Percentiles rank a stretch among this genome's conserved stretches.
Evolutionary conservation across 2,329 filamentous ascomycete genomes (phyloP).

Genomic region (Lachnellula hyalina): DNA sequence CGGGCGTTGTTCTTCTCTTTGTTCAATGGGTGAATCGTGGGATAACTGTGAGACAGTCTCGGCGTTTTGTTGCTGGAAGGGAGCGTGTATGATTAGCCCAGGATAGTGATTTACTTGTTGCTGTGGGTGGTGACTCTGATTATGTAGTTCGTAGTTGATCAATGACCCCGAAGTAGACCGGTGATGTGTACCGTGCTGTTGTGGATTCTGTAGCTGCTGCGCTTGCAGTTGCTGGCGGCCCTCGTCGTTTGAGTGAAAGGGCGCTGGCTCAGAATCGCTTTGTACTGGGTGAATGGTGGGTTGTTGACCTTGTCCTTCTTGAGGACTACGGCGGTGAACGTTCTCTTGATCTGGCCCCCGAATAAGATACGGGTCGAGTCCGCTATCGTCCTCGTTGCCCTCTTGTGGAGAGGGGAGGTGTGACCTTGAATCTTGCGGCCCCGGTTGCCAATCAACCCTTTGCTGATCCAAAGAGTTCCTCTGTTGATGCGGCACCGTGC

Average conservation of each 20-base stretch:
- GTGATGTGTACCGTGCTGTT: constrained; percentile 24
- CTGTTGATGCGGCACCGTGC: constrained; percentile 37
- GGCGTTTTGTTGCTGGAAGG: constrained; percentile 42
- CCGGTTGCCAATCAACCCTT: constrained; percentile 31
- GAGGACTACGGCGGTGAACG: constrained; percentile 5
- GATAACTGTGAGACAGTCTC: constrained; percentile 60
- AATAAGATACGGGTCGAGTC: constrained; percentile 28
- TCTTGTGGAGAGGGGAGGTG: constrained; percentile 29
- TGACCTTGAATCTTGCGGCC: constrained; percentile 28
- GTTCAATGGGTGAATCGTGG: constrained; percentile 49
- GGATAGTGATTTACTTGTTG: constrained; percentile 32
- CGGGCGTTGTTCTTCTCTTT: constrained; percentile 27
- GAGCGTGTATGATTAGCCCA: constrained; percentile 27
- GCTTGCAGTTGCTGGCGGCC: constrained; percentile 32
- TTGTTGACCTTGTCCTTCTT: constrained; percentile 18
- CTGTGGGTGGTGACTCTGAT: constrained; percentile 23
- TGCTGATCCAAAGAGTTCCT: constrained; percentile 35
- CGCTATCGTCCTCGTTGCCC: constrained; percentile 22
- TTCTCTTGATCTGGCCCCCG: constrained; percentile 16
- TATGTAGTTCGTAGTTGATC: constrained; percentile 22
- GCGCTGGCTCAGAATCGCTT: constrained; percentile 19
- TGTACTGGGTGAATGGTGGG: constrained; percentile 27
- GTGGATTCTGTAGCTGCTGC: constrained; percentile 17
- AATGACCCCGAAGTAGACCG: constrained; percentile 23
- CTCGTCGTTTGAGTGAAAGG: constrained; percentile 18